These are phyloP conservation scores for Pseudevernia furfuracea DNA, from an alignment of 495 filamentous ascomycete genomes.

Conservation along the genomic window DNA sequence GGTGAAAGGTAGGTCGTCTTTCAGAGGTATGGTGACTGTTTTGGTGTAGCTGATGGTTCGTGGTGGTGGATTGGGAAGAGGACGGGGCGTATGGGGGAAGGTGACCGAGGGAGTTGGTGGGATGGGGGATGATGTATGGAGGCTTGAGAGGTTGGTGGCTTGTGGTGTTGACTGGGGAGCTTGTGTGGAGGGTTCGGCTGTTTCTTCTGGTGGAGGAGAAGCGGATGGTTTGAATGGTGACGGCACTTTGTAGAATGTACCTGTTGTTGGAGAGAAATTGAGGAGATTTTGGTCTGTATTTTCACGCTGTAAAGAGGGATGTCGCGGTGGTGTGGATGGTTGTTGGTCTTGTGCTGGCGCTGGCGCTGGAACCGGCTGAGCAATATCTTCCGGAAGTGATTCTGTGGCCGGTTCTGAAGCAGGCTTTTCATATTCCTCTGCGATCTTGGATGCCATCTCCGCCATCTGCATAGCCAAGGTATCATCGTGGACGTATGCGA, in stretches of 20 bases:
- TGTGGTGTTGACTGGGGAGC: constrained; percentile 25
- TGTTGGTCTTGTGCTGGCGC: constrained; percentile 17
- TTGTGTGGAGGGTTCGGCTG: constrained; percentile 21
- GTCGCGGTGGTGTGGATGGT: constrained; percentile 29
- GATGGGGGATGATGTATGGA: constrained; percentile 15
- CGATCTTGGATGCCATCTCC: constrained; percentile 11
- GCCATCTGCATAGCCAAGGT: constrained; percentile 20
- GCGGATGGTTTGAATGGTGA: constrained; percentile 29
- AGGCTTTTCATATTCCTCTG: not conserved
- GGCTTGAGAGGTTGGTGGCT: constrained; percentile 14
- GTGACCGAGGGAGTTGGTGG: constrained; percentile 13
- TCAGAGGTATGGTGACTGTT: constrained; percentile 28
- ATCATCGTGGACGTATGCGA: constrained; percentile 44
- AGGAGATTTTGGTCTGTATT: constrained; percentile 29
- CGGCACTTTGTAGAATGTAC: constrained; percentile 43
- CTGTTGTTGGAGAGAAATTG: constrained; percentile 43
- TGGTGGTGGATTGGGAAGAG: constrained; percentile 18
- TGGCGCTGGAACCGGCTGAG: not conserved
- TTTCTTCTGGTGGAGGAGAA: constrained; percentile 7
- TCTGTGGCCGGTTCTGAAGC: not conserved
- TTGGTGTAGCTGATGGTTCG: constrained; percentile 22
- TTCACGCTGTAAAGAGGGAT: constrained; percentile 29
- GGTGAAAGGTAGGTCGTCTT: constrained; percentile 15
- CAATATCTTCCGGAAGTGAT: not conserved
- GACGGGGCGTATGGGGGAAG: constrained; percentile 23